Evolutionary conservation across 805 yeast species (phyloP), one percentile per base, ranked within the genome.

Genomic region (Saturnispora besseyi): DNA sequence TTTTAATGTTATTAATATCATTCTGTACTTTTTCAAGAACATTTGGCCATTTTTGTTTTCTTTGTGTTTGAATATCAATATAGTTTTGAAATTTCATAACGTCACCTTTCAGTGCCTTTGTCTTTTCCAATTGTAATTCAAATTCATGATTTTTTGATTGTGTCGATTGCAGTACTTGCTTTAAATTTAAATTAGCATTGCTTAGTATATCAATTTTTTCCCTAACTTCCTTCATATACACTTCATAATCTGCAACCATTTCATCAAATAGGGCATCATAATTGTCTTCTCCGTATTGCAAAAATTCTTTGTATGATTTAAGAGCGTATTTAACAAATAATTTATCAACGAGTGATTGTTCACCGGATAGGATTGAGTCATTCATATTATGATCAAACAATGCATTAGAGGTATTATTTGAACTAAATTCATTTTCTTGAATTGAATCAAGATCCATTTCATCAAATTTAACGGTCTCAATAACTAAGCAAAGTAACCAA

Each of bases 401-500:
- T 6, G 22, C 34, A 36, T 15, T 36, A 6, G 24, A 8, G 11
- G 22, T 11, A 18, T 11, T 36, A 31, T 15, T n/a, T 22, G 34
- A 48, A 3, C 48, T 51, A 12, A 21, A 21, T 21, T 54, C 57
- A 44, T 50, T 51, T 45, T 55, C 51, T 46, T 59, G 61, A 43
- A 59, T 53, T 32, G 54, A 49, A 48, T 58, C 57, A 10, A 65
- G 61, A 38, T 70, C 68, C 5, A 63, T 55, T 47, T 53, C 58
- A 48, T 69, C 77, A 45, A 65, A 62, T 38, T 60, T 59, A 45
- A 76, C 50, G 70, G 63, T 46, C 69, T 72, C 54, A 53, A 60
- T 57, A 72, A 81, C 53, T 79, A 71, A 52, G 55, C 79, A 78
- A 4, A 84, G 79, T 42, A 89, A 62, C 96, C 96, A 89, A 62